Evolutionary conservation across 208 protist species (phyloP).

Genomic region (Angomonas deanei): DNA sequence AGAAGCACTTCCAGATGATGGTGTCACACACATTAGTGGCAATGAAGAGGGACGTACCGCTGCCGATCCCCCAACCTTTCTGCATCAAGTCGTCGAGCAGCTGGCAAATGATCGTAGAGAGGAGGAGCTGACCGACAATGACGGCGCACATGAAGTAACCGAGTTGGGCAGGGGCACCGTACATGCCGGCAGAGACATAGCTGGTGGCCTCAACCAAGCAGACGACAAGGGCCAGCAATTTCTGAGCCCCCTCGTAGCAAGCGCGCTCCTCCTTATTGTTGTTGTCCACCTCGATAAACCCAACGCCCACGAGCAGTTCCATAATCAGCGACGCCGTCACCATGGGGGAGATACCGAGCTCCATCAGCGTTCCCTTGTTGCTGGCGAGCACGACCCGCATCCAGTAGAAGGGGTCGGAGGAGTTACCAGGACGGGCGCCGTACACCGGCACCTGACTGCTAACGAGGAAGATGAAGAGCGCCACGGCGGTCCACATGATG

Average conservation of each 20-base stretch:
- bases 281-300: slow-evolving; percentile 96
- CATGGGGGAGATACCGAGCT: slow-evolving; percentile 97
- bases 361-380: slow-evolving; percentile 99
- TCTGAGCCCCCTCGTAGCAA: slow-evolving; percentile 97
- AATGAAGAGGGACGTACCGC: slow-evolving; percentile 99
- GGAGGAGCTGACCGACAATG: slow-evolving; percentile 98
- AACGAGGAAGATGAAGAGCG: slow-evolving; percentile 99
- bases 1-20: slow-evolving; percentile 99
- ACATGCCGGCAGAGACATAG: slow-evolving; percentile 99
- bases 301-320: slow-evolving; percentile 95
- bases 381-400: slow-evolving; percentile 99
- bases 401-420: slow-evolving; percentile 99
- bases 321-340: slow-evolving; percentile 98
- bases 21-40: slow-evolving; percentile 99
- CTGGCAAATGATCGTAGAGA: slow-evolving; percentile 98
- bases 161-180: slow-evolving; percentile 96
- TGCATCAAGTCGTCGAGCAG: slow-evolving; percentile 99
- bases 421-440: slow-evolving; percentile 93
- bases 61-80: slow-evolving; percentile 99
- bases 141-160: slow-evolving; percentile 92
- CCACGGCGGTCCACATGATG: slow-evolving; percentile 97
- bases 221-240: slow-evolving; percentile 97
- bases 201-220: slow-evolving; percentile 96
- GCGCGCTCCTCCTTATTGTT: slow-evolving; percentile 93
- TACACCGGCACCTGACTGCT: slow-evolving; percentile 99